Base-by-base conservation (phyloP, 1,284 basidiomycete genomes). In the Moesziomyces sp. region DNA sequence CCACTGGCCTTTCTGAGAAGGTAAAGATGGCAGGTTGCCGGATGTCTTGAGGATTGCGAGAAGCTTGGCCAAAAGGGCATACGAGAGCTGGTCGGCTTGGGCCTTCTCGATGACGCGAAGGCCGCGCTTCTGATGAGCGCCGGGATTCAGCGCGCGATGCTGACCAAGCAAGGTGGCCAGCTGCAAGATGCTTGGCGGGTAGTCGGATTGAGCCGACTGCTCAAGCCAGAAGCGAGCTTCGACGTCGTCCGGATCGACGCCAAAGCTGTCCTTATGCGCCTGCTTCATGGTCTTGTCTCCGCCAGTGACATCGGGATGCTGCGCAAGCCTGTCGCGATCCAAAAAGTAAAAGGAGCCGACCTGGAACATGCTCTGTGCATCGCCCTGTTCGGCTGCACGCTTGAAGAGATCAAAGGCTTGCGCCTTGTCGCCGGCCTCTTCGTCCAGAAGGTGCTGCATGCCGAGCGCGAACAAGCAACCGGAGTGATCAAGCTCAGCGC, bases 351-450 rank as follows among this genome's bases (percentile, higher is more conserved):
- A 66, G 14, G 72, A 52, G 33, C 79, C 79, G 6, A 80, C 71
- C 28, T 80, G 78, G 49, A 79, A 78, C 57, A 74, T 70, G 60
- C 73, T 74, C 26, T 78, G 72, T n/a, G 70, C 72, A 48, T 80
- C 77, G 6, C 79, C 79, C 30, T 69, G 62, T 28, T 77, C 73
- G 1, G 79, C 77, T 1, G 79, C 79, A 3, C 62, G 65, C 33
- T 77, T 58, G 62, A 80, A 79, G 18, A 76, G 69, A 30, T 58
- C 45, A 21, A 70, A 69, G 1, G 74, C 62, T 23, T 57, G 38
- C 14, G 58, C 38, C 54, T 72, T 60, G 56, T 64, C 35, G 11
- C 58, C 47, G 5, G 44, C 43, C 8, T 66, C 40, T n/a, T 28
- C 44, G 40, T 56, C 56, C 30, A 60, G 47, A 19, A 61, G 38